A percentile compares a stretch with the other conserved stretches of the same genome.
Evolutionary conservation across 2,329 filamentous ascomycete species (phyloP).

Genomic region (Cladophialophora bantiana): DNA sequence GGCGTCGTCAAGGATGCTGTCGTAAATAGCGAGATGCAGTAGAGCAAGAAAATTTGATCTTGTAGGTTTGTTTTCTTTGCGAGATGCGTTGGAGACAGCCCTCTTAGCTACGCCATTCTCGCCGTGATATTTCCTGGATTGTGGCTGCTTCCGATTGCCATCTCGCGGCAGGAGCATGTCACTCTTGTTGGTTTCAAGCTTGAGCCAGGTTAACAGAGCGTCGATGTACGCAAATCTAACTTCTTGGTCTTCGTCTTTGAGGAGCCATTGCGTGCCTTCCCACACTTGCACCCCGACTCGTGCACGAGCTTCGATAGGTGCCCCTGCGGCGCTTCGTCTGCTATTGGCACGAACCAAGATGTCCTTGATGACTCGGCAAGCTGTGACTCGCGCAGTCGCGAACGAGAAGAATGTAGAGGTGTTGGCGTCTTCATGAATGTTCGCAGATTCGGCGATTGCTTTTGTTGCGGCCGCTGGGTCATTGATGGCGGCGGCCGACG

Average conservation of each 20-base stretch:
- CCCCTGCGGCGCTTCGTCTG: conserved; percentile 64
- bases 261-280: conserved; percentile 95
- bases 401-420: conserved; percentile 69
- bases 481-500: conserved; percentile 57
- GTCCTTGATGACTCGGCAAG: conserved; percentile 79
- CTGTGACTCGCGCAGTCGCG: conserved; percentile 66
- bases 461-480: conserved; percentile 59
- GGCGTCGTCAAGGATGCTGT: conserved; percentile 77
- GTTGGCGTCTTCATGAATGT: conserved; percentile 60
- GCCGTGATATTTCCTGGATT: conserved; percentile 52
- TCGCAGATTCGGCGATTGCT: conserved; percentile 56
- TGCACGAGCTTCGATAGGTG: conserved; percentile 72
- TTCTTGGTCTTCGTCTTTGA: conserved; percentile 77
- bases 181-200: conserved; percentile 73
- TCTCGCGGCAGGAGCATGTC: conserved; percentile 71
- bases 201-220: conserved; percentile 82
- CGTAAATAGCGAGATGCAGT: conserved; percentile 87
- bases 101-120: conserved; percentile 60
- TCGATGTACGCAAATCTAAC: conserved; percentile 88
- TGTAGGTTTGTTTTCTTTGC: conserved; percentile 63
- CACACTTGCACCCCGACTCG: conserved; percentile 81
- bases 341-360: conserved; percentile 83
- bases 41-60: conserved; percentile 79
- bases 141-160: conserved; percentile 54
- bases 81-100: conserved; percentile 72